phyloP scores from a whole-genome alignment of 2,329 filamentous ascomycete species.

The Emergomyces orientalis region DNA sequence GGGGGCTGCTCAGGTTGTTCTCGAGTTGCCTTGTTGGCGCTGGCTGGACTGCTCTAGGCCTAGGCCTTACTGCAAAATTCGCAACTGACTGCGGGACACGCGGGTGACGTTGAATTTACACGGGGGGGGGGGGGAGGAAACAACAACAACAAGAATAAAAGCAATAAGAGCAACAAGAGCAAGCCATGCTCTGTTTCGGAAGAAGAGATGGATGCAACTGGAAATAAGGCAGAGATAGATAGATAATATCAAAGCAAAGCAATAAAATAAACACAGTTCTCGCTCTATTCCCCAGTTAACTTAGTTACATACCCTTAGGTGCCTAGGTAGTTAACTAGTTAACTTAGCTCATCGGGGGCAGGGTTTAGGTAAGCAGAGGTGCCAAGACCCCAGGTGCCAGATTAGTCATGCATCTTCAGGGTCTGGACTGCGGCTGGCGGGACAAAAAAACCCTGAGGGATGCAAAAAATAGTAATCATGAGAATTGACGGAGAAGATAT shows the following conservation, averaged over 20 bases:
- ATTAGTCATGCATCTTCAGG: neutral
- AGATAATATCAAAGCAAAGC: too few relatives aligned
- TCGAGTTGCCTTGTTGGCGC: neutral
- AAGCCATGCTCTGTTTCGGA: neutral
- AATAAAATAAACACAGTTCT: too few relatives aligned
- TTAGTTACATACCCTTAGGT: too few relatives aligned
- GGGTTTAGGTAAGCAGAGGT: neutral
- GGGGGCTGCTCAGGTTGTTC: neutral
- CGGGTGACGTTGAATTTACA: neutral
- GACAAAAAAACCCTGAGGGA: neutral
- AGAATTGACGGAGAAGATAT: too few relatives aligned
- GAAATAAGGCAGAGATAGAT: neutral
- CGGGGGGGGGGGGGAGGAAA: too few relatives aligned
- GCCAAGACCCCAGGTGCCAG: neutral
- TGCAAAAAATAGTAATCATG: too few relatives aligned
- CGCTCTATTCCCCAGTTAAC: too few relatives aligned
- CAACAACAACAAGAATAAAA: neutral
- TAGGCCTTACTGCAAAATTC: too few relatives aligned
- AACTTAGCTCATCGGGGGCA: too few relatives aligned
- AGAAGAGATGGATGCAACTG: too few relatives aligned
- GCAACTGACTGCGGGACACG: neutral
- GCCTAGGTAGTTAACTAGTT: too few relatives aligned
- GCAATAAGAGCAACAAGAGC: too few relatives aligned
- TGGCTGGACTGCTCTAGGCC: conserved; percentile 4
- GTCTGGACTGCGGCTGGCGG: neutral